Evolutionary conservation across 441 rosid species (phyloP), one percentile per base, ranked within the genome.

Genomic region (Metrosideros polymorpha): DNA sequence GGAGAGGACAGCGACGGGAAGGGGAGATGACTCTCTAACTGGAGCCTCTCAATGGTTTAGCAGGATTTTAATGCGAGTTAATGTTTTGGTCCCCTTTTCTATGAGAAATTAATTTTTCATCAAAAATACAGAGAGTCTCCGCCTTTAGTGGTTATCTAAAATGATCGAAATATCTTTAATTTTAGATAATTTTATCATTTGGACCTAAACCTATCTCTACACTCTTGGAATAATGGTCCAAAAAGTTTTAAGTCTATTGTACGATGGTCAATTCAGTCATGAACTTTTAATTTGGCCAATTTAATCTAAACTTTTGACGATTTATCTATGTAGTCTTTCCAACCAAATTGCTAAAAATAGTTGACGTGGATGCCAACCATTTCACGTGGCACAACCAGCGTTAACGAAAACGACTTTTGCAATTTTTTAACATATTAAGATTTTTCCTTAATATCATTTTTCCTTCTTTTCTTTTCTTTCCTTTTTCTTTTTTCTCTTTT

Each of bases 311-410:
- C 2, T n/a, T 59, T 59, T 59, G 5, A 14, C 1, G 6, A n/a
- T 22, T 12, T 54, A 13, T 59, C 19, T 14, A 59, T 14, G 1
- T 14, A 29, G 35, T 18, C 10, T 1, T 59, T 59, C 0, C 17
- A 1, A 18, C 1, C 22, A 59, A 59, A 59, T 29, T 29, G 39
- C 2, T 4, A 7, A 59, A 56, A 14, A 59, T 14, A 29, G 12
- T 5, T 29, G 1, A 29, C 0, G 1, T 29, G 18, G 22, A 30
- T 15, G 5, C 0, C 2, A 0, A 18, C 15, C 22, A 29, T 59
- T 8, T 12, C 29, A 59, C 0, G 0, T 7, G 39, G 4, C 0
- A 59, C 8, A 14, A 12, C 15, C 0, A 6, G 1, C 10, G 0
- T 5, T 59, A 59, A 59, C 1, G 0, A 6, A 3, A 5, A 15